Evolutionary conservation across 176 grass and related monocot species (phyloP).

Genomic region (Coix lacrymajobi): DNA sequence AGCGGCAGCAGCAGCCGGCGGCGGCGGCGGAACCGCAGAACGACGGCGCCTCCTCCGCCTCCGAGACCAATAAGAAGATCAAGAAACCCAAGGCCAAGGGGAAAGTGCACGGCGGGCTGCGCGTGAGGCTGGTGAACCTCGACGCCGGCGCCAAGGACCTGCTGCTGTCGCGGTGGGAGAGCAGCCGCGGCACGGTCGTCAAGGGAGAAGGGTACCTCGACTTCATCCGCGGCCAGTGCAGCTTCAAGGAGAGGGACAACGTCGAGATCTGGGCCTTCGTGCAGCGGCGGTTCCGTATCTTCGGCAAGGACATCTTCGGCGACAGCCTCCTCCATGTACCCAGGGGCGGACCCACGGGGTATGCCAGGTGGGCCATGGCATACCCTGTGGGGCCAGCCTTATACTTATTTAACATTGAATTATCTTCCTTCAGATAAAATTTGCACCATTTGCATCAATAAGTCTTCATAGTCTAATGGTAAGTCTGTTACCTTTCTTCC

Average conservation of each 20-base stretch:
- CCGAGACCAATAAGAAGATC: background rate
- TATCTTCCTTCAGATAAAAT: no score
- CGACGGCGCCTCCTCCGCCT: background rate
- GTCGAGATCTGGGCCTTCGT: conserved; percentile 12
- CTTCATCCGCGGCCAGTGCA: background rate
- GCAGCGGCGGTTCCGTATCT: background rate
- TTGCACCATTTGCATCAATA: no score
- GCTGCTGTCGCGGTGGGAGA: conserved; percentile 9
- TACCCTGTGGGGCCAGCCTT: no score
- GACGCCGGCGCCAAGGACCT: background rate
- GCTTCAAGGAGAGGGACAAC: background rate
- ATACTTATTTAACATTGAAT: no score
- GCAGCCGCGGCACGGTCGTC: conserved; percentile 1
- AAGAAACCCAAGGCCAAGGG: conserved; percentile 5
- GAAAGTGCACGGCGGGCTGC: conserved; percentile 14
- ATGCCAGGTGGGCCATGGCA: no score
- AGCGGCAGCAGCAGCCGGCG: no score
- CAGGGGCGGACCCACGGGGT: no score
- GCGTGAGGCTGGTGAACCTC: background rate
- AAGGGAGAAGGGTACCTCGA: conserved; percentile 23
- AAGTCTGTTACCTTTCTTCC: no score
- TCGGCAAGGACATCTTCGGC: conserved; percentile 12
- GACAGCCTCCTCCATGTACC: conserved; percentile 38
- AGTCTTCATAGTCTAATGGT: no score
- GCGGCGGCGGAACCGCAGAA: background rate